Evolutionary conservation across 2,329 filamentous ascomycete species (phyloP).

Genomic region (Neofusicoccum ribis): DNA sequence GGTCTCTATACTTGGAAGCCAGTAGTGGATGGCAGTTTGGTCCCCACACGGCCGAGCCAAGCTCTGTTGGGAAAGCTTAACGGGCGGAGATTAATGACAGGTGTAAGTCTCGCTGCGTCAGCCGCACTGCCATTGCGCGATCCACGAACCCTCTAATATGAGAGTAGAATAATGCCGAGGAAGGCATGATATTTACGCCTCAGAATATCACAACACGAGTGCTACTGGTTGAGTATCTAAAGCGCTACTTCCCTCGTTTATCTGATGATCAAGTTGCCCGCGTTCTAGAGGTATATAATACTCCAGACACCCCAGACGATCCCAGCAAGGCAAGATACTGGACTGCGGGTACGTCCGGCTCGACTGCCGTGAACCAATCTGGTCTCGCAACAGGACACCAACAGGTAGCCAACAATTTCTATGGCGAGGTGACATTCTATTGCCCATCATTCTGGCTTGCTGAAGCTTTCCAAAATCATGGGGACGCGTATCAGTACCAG

Average conservation of each 20-base stretch:
- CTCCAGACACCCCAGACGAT: conserved; percentile 28
- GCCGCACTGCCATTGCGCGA: conserved; percentile 30
- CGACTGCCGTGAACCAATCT: conserved; percentile 55
- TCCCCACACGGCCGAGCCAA: conserved; percentile 43
- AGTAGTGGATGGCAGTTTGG: conserved; percentile 58
- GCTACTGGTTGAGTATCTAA: conserved; percentile 46
- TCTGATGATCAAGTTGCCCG: conserved; percentile 36
- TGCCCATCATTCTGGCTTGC: conserved; percentile 60
- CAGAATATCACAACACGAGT: conserved; percentile 45
- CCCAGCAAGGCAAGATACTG: conserved; percentile 30
- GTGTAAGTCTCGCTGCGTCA: conserved; percentile 21
- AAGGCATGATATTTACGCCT: conserved; percentile 49
- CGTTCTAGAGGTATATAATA: conserved; percentile 41
- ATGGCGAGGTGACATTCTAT: conserved; percentile 57
- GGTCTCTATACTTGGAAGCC: conserved; percentile 61
- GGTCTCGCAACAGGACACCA: conserved; percentile 55
- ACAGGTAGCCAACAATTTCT: conserved; percentile 55
- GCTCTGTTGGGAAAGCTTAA: conserved; percentile 43
- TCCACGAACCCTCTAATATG: too few species aligned
- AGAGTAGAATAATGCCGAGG: conserved; percentile 44
- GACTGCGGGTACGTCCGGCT: conserved; percentile 32
- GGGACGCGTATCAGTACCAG: conserved; percentile 22
- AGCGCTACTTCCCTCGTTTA: conserved; percentile 42
- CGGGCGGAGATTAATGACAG: conserved; percentile 38
- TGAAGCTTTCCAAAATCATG: conserved; percentile 40